Evolutionary conservation across 306 rosid genomes (phyloP).

Genomic region (Cicer arietinum): DNA sequence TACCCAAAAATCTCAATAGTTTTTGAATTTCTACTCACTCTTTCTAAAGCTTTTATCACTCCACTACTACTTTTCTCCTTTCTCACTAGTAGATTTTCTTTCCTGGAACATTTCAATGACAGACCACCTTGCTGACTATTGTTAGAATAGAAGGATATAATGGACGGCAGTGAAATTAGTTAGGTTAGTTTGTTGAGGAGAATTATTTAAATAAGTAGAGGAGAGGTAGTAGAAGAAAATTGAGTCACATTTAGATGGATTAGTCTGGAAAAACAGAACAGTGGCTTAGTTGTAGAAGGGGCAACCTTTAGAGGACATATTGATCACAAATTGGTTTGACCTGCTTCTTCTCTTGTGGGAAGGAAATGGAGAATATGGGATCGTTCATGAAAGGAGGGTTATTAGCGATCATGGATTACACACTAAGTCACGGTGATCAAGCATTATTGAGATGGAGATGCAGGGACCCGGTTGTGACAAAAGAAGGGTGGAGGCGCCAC

Average conservation of each 20-base stretch:
- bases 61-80: constrained; percentile 20
- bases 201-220: neutral
- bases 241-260: neutral
- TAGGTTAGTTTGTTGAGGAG: constrained; percentile 9
- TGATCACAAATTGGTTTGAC: constrained; percentile 1
- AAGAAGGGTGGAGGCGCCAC: neutral
- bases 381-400: neutral
- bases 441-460: neutral
- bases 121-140: constrained; percentile 12
- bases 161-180: constrained; percentile 1
- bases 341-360: neutral
- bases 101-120: constrained; percentile 30
- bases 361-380: constrained; percentile 3
- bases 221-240: neutral
- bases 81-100: neutral
- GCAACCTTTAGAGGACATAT: neutral
- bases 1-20: neutral
- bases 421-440: neutral
- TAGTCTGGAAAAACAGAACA: constrained; percentile 8
- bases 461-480: constrained; percentile 6
- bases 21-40: constrained; percentile 8
- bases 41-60: constrained; percentile 18
- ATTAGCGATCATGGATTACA: neutral
- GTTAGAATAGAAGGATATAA: neutral
- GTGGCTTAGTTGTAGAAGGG: constrained; percentile 12